phyloP scores from a whole-genome alignment of 208 protist genomes.

The Wallacemonas sp. region DNA sequence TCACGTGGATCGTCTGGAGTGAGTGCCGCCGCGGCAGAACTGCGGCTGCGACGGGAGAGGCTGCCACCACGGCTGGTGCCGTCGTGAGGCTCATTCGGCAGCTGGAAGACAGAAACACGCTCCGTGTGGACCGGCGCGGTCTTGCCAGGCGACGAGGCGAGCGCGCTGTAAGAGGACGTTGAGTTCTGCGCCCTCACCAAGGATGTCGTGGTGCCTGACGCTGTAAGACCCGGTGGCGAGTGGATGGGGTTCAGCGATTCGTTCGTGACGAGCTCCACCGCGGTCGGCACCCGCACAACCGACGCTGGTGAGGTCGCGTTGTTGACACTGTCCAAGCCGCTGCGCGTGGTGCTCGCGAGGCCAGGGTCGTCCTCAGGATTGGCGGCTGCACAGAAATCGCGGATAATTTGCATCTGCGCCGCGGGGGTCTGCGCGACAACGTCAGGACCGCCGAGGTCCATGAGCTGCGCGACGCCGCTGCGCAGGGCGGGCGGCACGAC shows the following conservation, averaged over 20 bases:
- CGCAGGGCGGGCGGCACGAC: constrained; percentile 43
- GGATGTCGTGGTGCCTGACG: too few species aligned
- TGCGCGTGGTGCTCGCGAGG: not conserved
- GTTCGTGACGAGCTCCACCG: too few species aligned
- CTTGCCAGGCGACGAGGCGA: not conserved
- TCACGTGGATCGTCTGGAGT: too few species aligned
- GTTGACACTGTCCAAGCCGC: too few species aligned
- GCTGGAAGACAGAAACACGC: constrained; percentile 14
- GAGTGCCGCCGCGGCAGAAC: too few species aligned
- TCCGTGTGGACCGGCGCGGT: constrained; percentile 8
- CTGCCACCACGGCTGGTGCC: not conserved
- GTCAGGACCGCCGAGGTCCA: not conserved
- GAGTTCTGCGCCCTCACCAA: too few species aligned
- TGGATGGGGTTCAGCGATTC: too few species aligned
- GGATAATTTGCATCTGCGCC: not conserved
- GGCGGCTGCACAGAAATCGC: not conserved
- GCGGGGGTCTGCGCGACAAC: not conserved
- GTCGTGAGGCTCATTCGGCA: not conserved
- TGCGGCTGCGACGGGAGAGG: constrained; percentile 16
- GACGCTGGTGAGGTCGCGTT: too few species aligned
- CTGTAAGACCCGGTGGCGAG: too few species aligned
- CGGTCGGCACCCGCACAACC: too few species aligned
- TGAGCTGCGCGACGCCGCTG: constrained; percentile 23
- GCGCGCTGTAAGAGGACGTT: not conserved
- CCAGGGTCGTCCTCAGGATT: not conserved